A percentile compares a stretch with the other conserved stretches of the same genome.
These are phyloP conservation scores for Citrus cavaleriei DNA, from an alignment of 345 rosid species.

Conservation along the genomic window DNA sequence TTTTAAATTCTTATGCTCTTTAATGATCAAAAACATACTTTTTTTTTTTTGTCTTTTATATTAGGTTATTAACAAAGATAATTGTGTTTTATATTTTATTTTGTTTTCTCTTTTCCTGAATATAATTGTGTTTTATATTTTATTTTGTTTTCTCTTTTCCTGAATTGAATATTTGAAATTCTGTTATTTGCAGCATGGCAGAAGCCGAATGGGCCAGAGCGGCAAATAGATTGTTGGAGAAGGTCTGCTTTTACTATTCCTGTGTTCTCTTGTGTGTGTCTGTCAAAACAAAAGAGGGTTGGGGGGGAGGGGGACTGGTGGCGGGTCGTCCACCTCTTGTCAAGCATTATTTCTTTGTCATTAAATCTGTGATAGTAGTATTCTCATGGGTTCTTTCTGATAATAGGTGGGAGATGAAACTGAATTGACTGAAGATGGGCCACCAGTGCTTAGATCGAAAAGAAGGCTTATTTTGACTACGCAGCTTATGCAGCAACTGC, in stretches of 20 bases:
- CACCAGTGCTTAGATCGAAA: conserved; percentile 48
- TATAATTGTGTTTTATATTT: background rate
- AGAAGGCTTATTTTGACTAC: conserved; percentile 74
- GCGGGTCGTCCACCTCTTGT: background rate
- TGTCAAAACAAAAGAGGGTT: background rate
- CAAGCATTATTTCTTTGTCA: background rate
- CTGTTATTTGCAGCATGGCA: conserved; percentile 48
- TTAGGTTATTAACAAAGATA: background rate
- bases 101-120: background rate
- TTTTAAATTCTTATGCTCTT: background rate
- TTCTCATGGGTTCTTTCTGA: conserved; percentile 15
- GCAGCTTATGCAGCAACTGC: conserved; percentile 77
- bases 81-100: background rate
- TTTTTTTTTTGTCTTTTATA: background rate
- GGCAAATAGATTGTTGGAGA: conserved; percentile 61
- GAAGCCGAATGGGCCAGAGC: conserved; percentile 72
- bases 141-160: background rate
- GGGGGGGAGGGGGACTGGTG: background rate
- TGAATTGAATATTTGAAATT: background rate
- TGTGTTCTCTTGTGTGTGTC: background rate
- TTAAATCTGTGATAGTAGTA: conserved; percentile 2
- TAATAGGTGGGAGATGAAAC: conserved; percentile 60
- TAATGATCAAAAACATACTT: background rate
- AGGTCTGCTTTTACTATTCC: conserved; percentile 40
- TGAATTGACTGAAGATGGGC: conserved; percentile 49